phyloP scores from a whole-genome alignment of 805 yeast species.

The Saturnispora sanitii region DNA sequence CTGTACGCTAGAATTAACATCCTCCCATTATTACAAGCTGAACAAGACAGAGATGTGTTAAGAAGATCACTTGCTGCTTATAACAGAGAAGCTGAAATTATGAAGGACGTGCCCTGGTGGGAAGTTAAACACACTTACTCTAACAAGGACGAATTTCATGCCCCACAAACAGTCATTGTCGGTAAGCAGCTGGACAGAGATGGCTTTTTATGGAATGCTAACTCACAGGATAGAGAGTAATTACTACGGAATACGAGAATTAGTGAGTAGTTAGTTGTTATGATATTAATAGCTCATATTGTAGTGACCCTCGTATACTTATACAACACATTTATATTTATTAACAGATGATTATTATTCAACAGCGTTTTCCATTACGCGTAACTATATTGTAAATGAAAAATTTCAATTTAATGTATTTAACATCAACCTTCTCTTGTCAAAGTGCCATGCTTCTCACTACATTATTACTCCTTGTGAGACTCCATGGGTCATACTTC shows the following conservation, averaged over 20 bases:
- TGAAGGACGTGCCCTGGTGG: slow-evolving; percentile 56
- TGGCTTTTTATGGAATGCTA: slow-evolving; percentile 21
- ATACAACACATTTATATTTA: not conserved
- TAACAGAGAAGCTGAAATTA: slow-evolving; percentile 59
- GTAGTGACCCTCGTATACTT: not conserved
- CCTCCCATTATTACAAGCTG: slow-evolving; percentile 69
- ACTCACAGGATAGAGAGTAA: slow-evolving; percentile 25
- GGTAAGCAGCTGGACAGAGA: slow-evolving; percentile 29
- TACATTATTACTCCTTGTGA: slow-evolving; percentile 6
- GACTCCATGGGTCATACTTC: slow-evolving; percentile 29
- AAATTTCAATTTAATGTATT: too few relatives aligned
- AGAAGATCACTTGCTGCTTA: slow-evolving; percentile 59
- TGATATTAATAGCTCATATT: too few relatives aligned
- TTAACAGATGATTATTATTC: too few relatives aligned
- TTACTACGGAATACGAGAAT: too few relatives aligned
- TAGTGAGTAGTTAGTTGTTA: not conserved
- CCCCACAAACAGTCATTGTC: slow-evolving; percentile 28
- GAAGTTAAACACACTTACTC: slow-evolving; percentile 37
- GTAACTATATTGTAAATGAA: too few relatives aligned
- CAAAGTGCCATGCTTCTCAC: slow-evolving; percentile 5
- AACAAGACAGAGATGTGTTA: slow-evolving; percentile 68
- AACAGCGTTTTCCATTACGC: too few relatives aligned
- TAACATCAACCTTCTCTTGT: not conserved
- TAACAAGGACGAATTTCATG: slow-evolving; percentile 27
- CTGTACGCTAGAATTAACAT: slow-evolving; percentile 68